Percentiles rank a stretch among this genome's conserved stretches.
phyloP scores from a whole-genome alignment of 305 asterid genomes.

The Plantago coronopus region DNA sequence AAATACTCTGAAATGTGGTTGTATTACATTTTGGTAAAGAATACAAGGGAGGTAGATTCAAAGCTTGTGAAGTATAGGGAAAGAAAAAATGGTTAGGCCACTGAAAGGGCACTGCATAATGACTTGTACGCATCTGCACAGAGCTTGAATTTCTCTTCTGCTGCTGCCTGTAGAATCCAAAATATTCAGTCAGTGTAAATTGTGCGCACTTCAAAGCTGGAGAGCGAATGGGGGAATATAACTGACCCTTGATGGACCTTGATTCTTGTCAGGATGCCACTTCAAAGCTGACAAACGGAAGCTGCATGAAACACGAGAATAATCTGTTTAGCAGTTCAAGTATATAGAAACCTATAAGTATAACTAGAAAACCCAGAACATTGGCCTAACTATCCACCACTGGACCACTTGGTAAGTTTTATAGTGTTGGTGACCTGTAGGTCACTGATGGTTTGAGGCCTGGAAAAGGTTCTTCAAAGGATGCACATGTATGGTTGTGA shows the following conservation, averaged over 20 bases:
- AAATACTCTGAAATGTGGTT: background rate
- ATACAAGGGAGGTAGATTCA: background rate
- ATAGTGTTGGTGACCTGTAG: no score
- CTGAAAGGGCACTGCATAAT: conserved; percentile 50
- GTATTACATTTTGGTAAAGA: background rate
- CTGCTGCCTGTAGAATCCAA: conserved; percentile 51
- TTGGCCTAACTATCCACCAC: no score
- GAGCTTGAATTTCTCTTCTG: conserved; percentile 73
- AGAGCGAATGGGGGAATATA: conserved; percentile 3
- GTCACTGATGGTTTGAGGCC: no score
- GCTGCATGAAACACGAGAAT: conserved; percentile 39
- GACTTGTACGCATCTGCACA: conserved; percentile 77
- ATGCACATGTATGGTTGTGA: no score
- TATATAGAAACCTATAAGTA: background rate
- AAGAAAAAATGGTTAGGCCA: background rate
- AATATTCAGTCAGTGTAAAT: background rate
- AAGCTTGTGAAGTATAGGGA: background rate
- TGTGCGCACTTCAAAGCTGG: no score
- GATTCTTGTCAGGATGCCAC: conserved; percentile 98
- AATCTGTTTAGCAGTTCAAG: background rate
- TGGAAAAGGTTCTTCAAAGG: no score
- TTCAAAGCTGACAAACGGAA: conserved; percentile 77
- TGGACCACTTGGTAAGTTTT: no score
- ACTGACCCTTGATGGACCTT: conserved; percentile 67
- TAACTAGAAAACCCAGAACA: no score